phyloP scores from a whole-genome alignment of 2,329 filamentous ascomycete genomes.

The Blastomyces parvus region DNA sequence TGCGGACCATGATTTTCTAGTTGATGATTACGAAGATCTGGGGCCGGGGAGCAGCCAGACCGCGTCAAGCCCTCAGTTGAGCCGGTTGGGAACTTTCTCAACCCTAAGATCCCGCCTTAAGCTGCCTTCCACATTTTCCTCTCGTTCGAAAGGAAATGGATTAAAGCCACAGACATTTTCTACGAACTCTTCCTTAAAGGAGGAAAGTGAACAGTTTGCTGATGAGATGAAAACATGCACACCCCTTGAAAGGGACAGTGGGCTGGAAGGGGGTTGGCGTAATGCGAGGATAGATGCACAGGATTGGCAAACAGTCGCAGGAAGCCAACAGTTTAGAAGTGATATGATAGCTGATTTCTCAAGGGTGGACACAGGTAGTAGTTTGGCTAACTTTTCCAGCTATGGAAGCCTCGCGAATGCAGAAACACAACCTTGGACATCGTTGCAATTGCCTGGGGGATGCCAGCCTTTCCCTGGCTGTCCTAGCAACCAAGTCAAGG shows the following conservation, averaged over 20 bases:
- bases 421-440: conserved; percentile 6
- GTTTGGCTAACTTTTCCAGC: conserved; percentile 21
- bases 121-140: conserved; percentile 10
- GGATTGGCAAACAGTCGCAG: conserved; percentile 23
- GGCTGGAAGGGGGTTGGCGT: neutral
- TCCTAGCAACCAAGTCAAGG: conserved; percentile 5
- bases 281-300: conserved; percentile 11
- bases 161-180: neutral
- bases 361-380: conserved; percentile 18
- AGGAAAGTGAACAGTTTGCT: neutral
- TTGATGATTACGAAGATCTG: neutral
- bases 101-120: conserved; percentile 10
- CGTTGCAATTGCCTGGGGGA: conserved; percentile 6
- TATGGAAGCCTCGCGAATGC: conserved; percentile 15
- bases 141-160: conserved; percentile 5
- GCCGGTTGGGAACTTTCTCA: conserved; percentile 7
- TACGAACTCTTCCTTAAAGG: neutral
- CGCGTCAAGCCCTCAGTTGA: conserved; percentile 15
- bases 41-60: conserved; percentile 17
- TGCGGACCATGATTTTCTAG: neutral
- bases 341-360: conserved; percentile 7
- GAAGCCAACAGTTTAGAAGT: conserved; percentile 16
- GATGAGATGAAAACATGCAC: neutral
- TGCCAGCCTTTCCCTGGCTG: neutral
- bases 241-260: neutral